Percentiles rank a stretch among this genome's conserved stretches.
Evolutionary conservation across 2,329 filamentous ascomycete species (phyloP).

Genomic region (Penicillium italicum): DNA sequence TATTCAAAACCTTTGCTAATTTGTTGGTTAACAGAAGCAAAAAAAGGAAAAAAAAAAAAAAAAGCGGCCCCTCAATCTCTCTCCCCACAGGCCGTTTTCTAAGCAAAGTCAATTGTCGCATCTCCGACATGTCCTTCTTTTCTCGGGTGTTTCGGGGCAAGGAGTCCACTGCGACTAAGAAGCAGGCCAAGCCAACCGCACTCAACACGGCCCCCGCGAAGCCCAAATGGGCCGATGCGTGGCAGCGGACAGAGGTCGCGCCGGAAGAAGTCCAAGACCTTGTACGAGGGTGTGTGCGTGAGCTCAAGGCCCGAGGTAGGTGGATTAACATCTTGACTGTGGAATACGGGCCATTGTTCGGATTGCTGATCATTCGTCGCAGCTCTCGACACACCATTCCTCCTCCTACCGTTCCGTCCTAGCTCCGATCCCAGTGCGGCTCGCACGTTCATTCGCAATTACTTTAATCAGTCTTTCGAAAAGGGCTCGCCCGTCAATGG

Average conservation of each 20-base stretch:
- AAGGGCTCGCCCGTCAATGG: slow-evolving; percentile 59
- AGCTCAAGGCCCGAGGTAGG: slow-evolving; percentile 92
- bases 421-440: slow-evolving; percentile 88
- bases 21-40: slow-evolving; percentile 8
- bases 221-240: slow-evolving; percentile 83
- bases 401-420: slow-evolving; percentile 89
- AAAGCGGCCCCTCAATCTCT: slow-evolving; percentile 5
- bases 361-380: slow-evolving; percentile 32
- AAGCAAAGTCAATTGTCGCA: slow-evolving; percentile 17
- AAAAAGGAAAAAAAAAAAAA: slow-evolving; percentile 6
- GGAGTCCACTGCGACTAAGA: slow-evolving; percentile 65
- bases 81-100: slow-evolving; percentile 3
- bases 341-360: slow-evolving; percentile 21
- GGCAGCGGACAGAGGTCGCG: slow-evolving; percentile 74
- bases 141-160: slow-evolving; percentile 68
- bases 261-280: slow-evolving; percentile 90
- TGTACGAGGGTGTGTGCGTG: slow-evolving; percentile 76
- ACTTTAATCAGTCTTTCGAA: slow-evolving; percentile 69
- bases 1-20: slow-evolving; percentile 10
- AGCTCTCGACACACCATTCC: slow-evolving; percentile 88
- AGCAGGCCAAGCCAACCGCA: slow-evolving; percentile 50
- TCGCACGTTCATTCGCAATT: slow-evolving; percentile 87
- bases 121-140: slow-evolving; percentile 52
- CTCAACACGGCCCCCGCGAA: slow-evolving; percentile 58
- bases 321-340: slow-evolving; percentile 25